These are phyloP conservation scores for Ettlia oleoabundans DNA, from an alignment of 139 green algal genomes.

Conservation along the genomic window DNA sequence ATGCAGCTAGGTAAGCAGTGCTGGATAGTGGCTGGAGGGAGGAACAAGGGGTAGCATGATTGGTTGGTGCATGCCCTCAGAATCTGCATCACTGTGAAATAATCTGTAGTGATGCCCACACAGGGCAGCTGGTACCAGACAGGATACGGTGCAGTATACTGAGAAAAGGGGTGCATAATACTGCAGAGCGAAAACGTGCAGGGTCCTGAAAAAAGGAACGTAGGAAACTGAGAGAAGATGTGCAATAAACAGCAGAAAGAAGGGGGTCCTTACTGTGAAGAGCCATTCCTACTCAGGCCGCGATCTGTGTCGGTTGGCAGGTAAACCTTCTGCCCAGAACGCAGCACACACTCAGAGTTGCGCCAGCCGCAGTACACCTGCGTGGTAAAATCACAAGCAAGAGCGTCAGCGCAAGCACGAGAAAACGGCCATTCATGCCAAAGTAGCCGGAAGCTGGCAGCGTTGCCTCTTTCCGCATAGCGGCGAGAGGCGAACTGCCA, in stretches of 20 bases:
- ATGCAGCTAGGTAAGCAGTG: background rate
- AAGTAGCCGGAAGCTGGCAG: too few relatives aligned
- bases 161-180: too few relatives aligned
- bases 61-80: too few relatives aligned
- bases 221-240: too few relatives aligned
- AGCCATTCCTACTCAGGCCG: background rate
- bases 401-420: background rate
- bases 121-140: too few relatives aligned
- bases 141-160: too few relatives aligned
- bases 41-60: background rate
- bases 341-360: slow-evolving; percentile 34
- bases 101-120: background rate
- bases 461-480: too few relatives aligned
- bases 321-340: background rate
- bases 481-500: too few relatives aligned
- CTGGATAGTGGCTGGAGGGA: background rate
- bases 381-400: slow-evolving; percentile 3
- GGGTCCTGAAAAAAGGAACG: too few relatives aligned
- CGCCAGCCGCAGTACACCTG: slow-evolving; percentile 63
- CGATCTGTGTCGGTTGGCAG: background rate
- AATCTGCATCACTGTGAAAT: too few relatives aligned
- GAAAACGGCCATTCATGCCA: too few relatives aligned
- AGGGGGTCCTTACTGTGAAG: slow-evolving; percentile 11
- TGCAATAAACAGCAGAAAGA: slow-evolving; percentile 6
- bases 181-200: too few relatives aligned